Conservation (phyloP, 306 rosid species). For the Prunus davidiana region DNA sequence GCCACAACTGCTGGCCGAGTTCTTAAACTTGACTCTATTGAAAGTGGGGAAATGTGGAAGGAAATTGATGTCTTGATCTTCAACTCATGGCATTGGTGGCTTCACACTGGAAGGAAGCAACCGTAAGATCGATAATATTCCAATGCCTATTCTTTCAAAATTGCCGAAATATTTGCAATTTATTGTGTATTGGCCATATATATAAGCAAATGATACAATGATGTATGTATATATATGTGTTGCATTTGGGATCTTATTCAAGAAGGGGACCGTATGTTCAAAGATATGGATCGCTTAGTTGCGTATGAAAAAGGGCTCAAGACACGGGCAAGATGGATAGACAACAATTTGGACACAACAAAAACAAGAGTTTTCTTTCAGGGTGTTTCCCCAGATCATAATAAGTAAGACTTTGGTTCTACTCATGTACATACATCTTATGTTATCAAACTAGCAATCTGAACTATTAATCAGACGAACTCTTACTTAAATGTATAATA, state of each 20-base stretch:
- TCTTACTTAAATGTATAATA: too few species aligned
- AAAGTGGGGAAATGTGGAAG: constrained; percentile 30
- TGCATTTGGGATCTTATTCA: constrained; percentile 65
- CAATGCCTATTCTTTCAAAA: background rate
- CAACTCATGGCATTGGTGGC: constrained; percentile 64
- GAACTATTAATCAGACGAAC: too few species aligned
- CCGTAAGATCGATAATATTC: constrained; percentile 23
- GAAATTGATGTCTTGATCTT: constrained; percentile 32
- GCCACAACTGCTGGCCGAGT: constrained; percentile 23
- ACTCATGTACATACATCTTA: too few species aligned
- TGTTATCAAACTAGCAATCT: too few species aligned
- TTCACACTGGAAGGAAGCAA: constrained; percentile 21
- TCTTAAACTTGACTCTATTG: constrained; percentile 35
- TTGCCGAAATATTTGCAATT: too few species aligned
- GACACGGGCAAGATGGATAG: constrained; percentile 80
- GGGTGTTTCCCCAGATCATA: constrained; percentile 76
- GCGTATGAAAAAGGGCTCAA: constrained; percentile 63
- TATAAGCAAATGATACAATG: background rate
- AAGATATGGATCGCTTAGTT: constrained; percentile 66
- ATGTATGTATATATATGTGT: too few species aligned
- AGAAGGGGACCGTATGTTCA: constrained; percentile 28
- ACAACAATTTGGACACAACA: constrained; percentile 35
- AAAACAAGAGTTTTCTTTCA: constrained; percentile 64
- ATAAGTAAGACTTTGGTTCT: constrained; percentile 31
- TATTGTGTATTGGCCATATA: background rate